These are phyloP conservation scores for Sporothrix inflata DNA, from an alignment of 2,329 filamentous ascomycete species.

Conservation along the genomic window DNA sequence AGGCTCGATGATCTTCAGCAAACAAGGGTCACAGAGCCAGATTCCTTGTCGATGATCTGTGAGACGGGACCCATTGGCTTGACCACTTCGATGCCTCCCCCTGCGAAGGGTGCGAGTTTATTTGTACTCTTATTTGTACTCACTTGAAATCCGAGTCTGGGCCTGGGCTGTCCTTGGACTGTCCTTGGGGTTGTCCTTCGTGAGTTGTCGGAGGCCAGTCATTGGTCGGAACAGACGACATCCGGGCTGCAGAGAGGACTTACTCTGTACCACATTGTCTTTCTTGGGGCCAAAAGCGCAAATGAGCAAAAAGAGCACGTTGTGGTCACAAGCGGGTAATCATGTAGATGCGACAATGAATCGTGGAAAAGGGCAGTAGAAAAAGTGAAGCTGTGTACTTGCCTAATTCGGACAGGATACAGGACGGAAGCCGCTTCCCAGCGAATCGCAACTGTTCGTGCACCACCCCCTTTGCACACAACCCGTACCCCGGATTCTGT, in stretches of 20 bases:
- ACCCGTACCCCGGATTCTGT: not conserved
- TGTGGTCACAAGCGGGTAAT: not conserved
- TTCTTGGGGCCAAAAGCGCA: not conserved
- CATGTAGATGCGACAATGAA: not conserved
- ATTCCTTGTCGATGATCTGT: not conserved
- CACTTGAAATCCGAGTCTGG: not conserved
- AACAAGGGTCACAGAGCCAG: not conserved
- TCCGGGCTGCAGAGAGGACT: not conserved
- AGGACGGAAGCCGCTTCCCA: not conserved
- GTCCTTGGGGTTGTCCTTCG: not conserved
- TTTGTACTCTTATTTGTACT: slow-evolving; percentile 17
- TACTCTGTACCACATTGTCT: not conserved
- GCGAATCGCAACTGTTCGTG: not conserved
- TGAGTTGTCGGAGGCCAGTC: not conserved
- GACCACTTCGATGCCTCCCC: not conserved
- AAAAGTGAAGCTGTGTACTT: not conserved
- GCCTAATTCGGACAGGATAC: not conserved
- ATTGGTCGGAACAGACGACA: not conserved
- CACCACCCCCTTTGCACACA: not conserved
- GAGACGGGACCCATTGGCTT: not conserved
- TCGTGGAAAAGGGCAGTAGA: not conserved
- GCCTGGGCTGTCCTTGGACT: not conserved
- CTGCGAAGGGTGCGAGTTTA: not conserved
- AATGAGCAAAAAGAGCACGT: not conserved
- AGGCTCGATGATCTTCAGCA: not conserved